phyloP scores from a whole-genome alignment of 768 basidiomycete genomes.

The Lentinula edodes region DNA sequence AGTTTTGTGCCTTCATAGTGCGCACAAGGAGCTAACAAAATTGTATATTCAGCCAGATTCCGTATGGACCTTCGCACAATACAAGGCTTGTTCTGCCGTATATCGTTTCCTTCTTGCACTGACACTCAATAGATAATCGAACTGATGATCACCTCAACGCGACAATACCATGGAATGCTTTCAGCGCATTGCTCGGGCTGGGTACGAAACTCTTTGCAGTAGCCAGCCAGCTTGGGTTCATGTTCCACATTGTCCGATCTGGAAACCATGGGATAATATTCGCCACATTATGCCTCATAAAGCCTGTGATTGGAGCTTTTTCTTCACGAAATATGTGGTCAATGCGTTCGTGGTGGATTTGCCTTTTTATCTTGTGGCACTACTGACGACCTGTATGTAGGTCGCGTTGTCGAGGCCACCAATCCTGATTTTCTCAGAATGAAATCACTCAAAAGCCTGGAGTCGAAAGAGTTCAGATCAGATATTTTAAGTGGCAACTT shows the following conservation, averaged over 20 bases:
- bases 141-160: slow-evolving; percentile 1
- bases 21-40: not conserved
- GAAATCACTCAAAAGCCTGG: not conserved
- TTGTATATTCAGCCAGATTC: not conserved
- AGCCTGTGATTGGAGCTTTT: not conserved
- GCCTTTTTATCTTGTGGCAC: not conserved
- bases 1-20: not conserved
- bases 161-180: not conserved
- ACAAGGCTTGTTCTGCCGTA: not conserved
- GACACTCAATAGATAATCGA: not conserved
- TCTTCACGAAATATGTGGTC: not conserved
- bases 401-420: not conserved
- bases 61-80: not conserved
- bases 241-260: not conserved
- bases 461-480: not conserved
- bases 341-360: not conserved
- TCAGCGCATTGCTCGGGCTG: not conserved
- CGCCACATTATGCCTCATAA: not conserved
- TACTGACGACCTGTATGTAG: not conserved
- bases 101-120: not conserved
- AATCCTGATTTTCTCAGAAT: slow-evolving; percentile 3
- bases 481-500: slow-evolving; percentile 3
- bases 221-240: slow-evolving; percentile 1
- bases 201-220: not conserved
- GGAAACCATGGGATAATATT: slow-evolving; percentile 5